Evolutionary conservation across 2,329 filamentous ascomycete genomes (phyloP).

Genomic region (Diaporthe sp.): DNA sequence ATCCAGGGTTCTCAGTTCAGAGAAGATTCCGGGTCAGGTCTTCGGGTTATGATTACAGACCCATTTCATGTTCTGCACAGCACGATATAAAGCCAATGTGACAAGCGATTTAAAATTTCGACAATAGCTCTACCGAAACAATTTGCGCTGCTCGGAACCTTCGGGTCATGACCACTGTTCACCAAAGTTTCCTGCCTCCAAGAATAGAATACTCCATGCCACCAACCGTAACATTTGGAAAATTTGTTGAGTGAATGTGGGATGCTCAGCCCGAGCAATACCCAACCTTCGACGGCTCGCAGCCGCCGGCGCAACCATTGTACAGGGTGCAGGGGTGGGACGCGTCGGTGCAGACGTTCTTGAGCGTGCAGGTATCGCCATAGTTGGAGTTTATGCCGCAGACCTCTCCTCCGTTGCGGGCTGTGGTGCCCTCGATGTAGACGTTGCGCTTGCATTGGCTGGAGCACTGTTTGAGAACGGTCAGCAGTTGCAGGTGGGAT

Average conservation of each 20-base stretch:
- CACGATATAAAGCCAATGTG: not conserved
- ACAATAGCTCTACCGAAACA: not conserved
- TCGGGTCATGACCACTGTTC: not conserved
- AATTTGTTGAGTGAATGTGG: too few species aligned
- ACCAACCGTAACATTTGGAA: not conserved
- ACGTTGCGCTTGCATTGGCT: constrained; percentile 58
- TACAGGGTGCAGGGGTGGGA: constrained; percentile 34
- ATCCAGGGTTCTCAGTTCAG: too few species aligned
- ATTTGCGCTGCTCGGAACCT: not conserved
- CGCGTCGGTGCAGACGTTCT: constrained; percentile 33
- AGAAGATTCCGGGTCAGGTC: accelerated
- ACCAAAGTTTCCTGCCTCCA: not conserved
- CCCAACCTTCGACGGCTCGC: constrained; percentile 29
- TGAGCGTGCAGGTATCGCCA: constrained; percentile 47
- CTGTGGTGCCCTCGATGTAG: constrained; percentile 56
- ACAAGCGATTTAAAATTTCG: not conserved
- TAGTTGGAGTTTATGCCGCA: constrained; percentile 35
- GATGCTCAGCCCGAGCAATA: constrained; percentile 9
- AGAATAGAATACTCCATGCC: not conserved
- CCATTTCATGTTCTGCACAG: too few species aligned
- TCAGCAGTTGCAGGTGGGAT: not conserved
- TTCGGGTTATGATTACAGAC: not conserved
- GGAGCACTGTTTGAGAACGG: not conserved
- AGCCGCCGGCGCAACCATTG: constrained; percentile 35
- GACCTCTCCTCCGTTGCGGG: constrained; percentile 42